Percentiles rank a stretch among this genome's conserved stretches.
phyloP scores from a whole-genome alignment of 768 basidiomycete genomes.

The Boletus patriciae region DNA sequence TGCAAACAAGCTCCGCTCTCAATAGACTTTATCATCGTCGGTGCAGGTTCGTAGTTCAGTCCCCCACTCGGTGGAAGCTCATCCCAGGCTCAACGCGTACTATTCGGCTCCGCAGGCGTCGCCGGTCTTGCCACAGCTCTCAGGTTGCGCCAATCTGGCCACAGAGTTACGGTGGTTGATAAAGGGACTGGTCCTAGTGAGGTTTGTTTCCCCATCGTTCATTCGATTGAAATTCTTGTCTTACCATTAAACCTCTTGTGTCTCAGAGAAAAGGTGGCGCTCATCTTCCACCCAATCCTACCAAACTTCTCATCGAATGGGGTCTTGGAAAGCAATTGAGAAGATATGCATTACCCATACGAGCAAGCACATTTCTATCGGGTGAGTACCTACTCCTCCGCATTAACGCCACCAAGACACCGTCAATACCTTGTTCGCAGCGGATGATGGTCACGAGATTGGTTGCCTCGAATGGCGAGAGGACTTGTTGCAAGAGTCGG shows the following conservation, averaged over 20 bases:
- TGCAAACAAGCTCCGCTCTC: constrained; percentile 23
- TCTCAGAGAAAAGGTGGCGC: constrained; percentile 40
- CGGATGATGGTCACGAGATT: constrained; percentile 44
- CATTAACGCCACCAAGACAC: not conserved
- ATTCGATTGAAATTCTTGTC: not conserved
- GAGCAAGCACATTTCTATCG: constrained; percentile 27
- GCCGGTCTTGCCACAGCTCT: constrained; percentile 60
- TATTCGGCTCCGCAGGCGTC: constrained; percentile 32
- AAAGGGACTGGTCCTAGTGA: constrained; percentile 44
- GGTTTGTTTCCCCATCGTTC: constrained; percentile 25
- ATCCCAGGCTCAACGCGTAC: not conserved
- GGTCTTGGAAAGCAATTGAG: constrained; percentile 47
- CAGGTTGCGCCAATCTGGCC: constrained; percentile 57
- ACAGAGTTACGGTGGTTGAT: constrained; percentile 59
- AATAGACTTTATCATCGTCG: constrained; percentile 34
- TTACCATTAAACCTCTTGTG: not conserved
- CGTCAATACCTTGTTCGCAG: constrained; percentile 29
- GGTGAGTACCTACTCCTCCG: constrained; percentile 9
- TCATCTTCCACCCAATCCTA: constrained; percentile 60
- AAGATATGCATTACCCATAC: constrained; percentile 32
- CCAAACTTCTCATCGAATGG: constrained; percentile 57
- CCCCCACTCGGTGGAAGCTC: not conserved
- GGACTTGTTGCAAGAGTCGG: constrained; percentile 49
- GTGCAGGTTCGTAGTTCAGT: constrained; percentile 25
- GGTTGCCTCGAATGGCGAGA: constrained; percentile 50